phyloP scores from a whole-genome alignment of 352 stramenopile genomes.

The Phytophthora capsici region DNA sequence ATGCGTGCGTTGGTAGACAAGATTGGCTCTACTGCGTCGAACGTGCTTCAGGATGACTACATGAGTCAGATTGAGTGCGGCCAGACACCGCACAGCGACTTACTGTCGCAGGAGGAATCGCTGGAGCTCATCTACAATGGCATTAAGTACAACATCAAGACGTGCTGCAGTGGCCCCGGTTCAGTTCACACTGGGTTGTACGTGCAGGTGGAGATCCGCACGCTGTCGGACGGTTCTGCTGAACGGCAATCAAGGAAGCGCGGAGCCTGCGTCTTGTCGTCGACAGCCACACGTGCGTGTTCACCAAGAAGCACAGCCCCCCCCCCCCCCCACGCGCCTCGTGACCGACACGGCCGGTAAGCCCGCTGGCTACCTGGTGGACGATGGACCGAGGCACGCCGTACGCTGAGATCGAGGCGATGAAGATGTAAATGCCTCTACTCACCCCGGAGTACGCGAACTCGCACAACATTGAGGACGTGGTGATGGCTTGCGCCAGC shows the following conservation, averaged over 20 bases:
- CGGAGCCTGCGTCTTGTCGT: slow-evolving; percentile 93
- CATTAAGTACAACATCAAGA: slow-evolving; percentile 97
- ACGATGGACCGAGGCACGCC: slow-evolving; percentile 93
- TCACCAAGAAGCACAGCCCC: slow-evolving; percentile 99
- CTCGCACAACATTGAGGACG: slow-evolving; percentile 84
- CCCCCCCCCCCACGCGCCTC: slow-evolving; percentile 96
- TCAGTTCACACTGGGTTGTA: slow-evolving; percentile 93
- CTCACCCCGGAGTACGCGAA: slow-evolving; percentile 94
- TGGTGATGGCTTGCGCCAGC: slow-evolving; percentile 89
- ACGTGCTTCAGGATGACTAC: slow-evolving; percentile 79
- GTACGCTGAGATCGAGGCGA: slow-evolving; percentile 95
- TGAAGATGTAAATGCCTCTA: slow-evolving; percentile 99
- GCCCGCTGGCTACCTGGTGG: slow-evolving; percentile 98
- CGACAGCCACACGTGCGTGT: slow-evolving; percentile 96
- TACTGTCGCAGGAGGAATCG: slow-evolving; percentile 86
- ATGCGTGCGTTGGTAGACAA: slow-evolving; percentile 99
- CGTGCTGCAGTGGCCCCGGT: slow-evolving; percentile 91
- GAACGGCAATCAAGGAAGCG: slow-evolving; percentile 94
- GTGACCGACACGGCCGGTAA: slow-evolving; percentile 98
- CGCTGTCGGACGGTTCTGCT: slow-evolving; percentile 97
- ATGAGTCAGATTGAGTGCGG: slow-evolving; percentile 86
- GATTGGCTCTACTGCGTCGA: slow-evolving; percentile 97
- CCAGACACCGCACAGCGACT: slow-evolving; percentile 91
- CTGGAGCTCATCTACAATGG: slow-evolving; percentile 99
- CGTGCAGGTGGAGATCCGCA: slow-evolving; percentile 94